These are phyloP conservation scores for Lactifluus piperatus DNA, from an alignment of 768 basidiomycete genomes.

Conservation along the genomic window DNA sequence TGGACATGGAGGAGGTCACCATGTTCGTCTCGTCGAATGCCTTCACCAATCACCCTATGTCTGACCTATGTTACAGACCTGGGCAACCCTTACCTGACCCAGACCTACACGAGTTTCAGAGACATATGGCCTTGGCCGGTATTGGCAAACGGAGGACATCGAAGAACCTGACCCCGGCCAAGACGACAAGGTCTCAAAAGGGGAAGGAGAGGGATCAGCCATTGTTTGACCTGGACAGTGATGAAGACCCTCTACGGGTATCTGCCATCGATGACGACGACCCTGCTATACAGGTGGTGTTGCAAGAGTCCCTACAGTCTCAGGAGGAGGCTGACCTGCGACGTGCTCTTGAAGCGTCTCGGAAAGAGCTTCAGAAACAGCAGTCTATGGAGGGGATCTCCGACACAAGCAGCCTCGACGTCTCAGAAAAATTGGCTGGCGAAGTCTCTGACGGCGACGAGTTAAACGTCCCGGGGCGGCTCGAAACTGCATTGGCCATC, in stretches of 20 bases:
- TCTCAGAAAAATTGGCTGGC: neutral
- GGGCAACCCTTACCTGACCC: conserved; percentile 36
- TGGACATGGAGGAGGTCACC: conserved; percentile 75
- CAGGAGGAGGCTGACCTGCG: conserved; percentile 26
- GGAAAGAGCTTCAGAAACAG: neutral
- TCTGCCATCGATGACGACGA: conserved; percentile 41
- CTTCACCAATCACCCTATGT: neutral
- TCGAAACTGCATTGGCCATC: conserved; percentile 62
- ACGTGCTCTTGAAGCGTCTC: conserved; percentile 27
- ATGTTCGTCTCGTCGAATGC: conserved; percentile 39
- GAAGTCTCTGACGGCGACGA: conserved; percentile 34
- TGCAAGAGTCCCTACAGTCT: conserved; percentile 50
- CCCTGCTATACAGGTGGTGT: conserved; percentile 46
- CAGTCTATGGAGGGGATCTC: conserved; percentile 12
- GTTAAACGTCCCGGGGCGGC: conserved; percentile 41
- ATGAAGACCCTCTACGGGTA: conserved; percentile 29
- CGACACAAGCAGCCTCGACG: neutral
- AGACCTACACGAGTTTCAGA: conserved; percentile 55
- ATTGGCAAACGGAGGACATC: conserved; percentile 42
- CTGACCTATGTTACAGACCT: conserved; percentile 15
- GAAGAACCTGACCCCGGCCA: conserved; percentile 28
- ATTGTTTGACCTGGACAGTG: conserved; percentile 47
- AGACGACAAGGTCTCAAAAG: conserved; percentile 27
- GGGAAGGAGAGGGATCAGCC: conserved; percentile 34
- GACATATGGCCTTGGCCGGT: conserved; percentile 51